Evolutionary conservation across 371 early-diverging fungal species (phyloP).

Genomic region (Syncephalastrum racemosum): DNA sequence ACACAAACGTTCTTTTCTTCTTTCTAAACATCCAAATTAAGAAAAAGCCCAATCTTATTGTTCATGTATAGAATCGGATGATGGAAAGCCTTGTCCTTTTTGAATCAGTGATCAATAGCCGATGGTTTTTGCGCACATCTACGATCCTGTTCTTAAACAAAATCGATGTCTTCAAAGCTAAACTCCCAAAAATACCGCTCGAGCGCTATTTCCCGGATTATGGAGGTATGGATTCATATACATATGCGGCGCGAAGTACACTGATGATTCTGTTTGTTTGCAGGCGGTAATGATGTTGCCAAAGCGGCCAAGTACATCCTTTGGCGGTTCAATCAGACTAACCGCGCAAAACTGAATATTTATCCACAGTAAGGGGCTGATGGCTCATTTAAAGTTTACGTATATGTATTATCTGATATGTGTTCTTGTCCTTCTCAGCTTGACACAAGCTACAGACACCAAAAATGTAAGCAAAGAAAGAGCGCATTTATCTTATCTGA

Average conservation of each 20-base stretch:
- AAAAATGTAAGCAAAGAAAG: constrained; percentile 59
- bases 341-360: constrained; percentile 68
- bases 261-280: background rate
- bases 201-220: constrained; percentile 74
- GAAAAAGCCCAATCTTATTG: constrained; percentile 8
- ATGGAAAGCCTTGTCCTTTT: constrained; percentile 75
- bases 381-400: constrained; percentile 1
- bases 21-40: background rate
- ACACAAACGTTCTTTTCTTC: constrained; percentile 52
- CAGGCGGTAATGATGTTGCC: constrained; percentile 65
- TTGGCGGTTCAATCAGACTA: constrained; percentile 69
- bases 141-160: constrained; percentile 85
- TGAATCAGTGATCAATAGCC: constrained; percentile 74
- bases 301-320: constrained; percentile 76
- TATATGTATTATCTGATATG: constrained; percentile 3
- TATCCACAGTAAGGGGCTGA: constrained; percentile 63
- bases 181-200: constrained; percentile 63
- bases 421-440: constrained; percentile 33
- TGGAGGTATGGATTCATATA: constrained; percentile 29
- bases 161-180: constrained; percentile 74
- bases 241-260: background rate
- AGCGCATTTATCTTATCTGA: background rate
- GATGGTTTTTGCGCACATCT: constrained; percentile 72
- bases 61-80: constrained; percentile 71
- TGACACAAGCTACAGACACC: constrained; percentile 83